These are phyloP conservation scores for Immersiella caudata DNA, from an alignment of 495 filamentous ascomycete species.

Conservation along the genomic window DNA sequence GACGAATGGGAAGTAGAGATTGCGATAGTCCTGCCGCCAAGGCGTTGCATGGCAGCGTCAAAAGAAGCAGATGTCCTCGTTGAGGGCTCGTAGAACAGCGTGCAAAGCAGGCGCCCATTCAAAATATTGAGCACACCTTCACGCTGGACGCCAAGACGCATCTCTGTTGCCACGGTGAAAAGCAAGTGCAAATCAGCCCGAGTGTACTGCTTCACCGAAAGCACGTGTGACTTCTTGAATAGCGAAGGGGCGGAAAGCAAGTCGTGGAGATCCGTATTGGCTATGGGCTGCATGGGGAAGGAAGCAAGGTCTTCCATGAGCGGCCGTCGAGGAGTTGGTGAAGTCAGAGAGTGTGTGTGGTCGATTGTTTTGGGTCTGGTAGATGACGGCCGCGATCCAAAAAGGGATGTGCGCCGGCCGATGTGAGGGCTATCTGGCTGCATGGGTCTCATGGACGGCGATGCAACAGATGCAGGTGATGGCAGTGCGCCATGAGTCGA, in stretches of 20 bases:
- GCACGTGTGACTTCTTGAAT: conserved; percentile 83
- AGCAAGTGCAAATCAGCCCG: conserved; percentile 86
- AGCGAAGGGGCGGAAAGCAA: conserved; percentile 73
- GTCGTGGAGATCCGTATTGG: conserved; percentile 56
- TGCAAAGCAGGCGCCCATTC: conserved; percentile 80
- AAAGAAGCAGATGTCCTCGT: conserved; percentile 96
- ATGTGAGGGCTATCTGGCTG: conserved; percentile 29
- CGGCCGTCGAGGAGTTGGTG: conserved; percentile 22
- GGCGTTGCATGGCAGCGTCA: conserved; percentile 95
- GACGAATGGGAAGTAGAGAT: conserved; percentile 81
- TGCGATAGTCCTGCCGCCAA: conserved; percentile 80
- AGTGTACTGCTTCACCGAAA: conserved; percentile 87
- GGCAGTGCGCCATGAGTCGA: conserved; percentile 67
- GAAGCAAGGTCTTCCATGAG: conserved; percentile 57
- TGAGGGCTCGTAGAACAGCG: conserved; percentile 96
- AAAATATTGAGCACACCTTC: conserved; percentile 87
- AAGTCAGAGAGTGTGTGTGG: conserved; percentile 25
- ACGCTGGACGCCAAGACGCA: conserved; percentile 88
- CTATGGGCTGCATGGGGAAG: conserved; percentile 42
- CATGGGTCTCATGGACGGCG: conserved; percentile 49
- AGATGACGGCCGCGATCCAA: conserved; percentile 25
- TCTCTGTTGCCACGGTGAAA: conserved; percentile 95
- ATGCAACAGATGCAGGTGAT: conserved; percentile 47
- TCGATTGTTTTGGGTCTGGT: conserved; percentile 27
- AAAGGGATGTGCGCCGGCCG: conserved; percentile 27